Conservation (phyloP, 345 rosid genomes). For the Lepidium sativum region DNA sequence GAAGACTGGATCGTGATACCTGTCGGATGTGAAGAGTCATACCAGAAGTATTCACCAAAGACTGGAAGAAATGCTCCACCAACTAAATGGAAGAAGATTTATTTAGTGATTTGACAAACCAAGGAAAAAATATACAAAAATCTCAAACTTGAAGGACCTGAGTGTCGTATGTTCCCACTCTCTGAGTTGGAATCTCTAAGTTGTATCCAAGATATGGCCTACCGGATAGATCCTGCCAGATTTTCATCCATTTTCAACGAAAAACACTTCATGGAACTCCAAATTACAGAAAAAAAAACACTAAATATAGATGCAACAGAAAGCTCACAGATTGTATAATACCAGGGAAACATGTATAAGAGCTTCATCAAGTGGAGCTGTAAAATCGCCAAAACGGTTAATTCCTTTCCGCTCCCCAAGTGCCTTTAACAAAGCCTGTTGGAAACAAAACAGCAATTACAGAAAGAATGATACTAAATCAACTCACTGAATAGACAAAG, state of each 20-base stretch:
- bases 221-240: constrained; percentile 75
- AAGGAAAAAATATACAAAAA: neutral
- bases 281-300: neutral
- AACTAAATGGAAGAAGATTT: constrained; percentile 35
- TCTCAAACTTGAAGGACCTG: constrained; percentile 38
- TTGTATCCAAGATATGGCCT: constrained; percentile 68
- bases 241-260: neutral
- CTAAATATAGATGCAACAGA: neutral
- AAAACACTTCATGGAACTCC: neutral
- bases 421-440: constrained; percentile 70
- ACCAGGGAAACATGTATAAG: constrained; percentile 79
- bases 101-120: neutral
- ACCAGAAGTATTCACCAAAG: constrained; percentile 85
- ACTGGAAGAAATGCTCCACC: constrained; percentile 94
- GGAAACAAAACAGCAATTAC: neutral
- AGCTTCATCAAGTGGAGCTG: constrained; percentile 95
- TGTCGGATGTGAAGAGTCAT: constrained; percentile 95
- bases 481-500: neutral
- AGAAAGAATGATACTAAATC: neutral
- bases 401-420: constrained; percentile 94
- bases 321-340: constrained; percentile 5
- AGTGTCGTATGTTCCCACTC: constrained; percentile 86
- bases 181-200: constrained; percentile 66
- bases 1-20: constrained; percentile 30
- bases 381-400: constrained; percentile 81